phyloP scores from a whole-genome alignment of 257 asterid genomes.

The Eucommia ulmoides region DNA sequence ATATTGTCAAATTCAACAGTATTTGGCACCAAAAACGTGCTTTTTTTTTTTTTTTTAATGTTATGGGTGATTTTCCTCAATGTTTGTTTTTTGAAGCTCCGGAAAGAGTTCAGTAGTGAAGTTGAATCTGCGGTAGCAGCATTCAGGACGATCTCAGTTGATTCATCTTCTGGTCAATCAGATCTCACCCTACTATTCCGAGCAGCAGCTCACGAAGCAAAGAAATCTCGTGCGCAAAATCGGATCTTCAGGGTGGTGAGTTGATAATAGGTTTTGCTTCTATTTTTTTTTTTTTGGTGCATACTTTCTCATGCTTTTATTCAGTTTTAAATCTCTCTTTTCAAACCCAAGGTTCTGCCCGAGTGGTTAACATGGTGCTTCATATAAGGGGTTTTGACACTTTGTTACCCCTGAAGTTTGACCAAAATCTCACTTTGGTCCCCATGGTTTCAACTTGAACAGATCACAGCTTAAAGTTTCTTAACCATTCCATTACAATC shows the following conservation, averaged over 20 bases:
- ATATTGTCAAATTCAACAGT: too few relatives aligned
- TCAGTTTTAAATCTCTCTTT: too few relatives aligned
- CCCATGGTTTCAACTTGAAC: too few relatives aligned
- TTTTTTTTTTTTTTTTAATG: too few relatives aligned
- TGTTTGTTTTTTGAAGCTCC: constrained; percentile 32
- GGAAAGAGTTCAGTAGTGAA: constrained; percentile 78
- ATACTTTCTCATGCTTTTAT: not conserved
- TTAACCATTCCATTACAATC: too few relatives aligned
- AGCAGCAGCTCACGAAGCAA: constrained; percentile 86
- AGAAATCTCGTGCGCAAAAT: constrained; percentile 71
- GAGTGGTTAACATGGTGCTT: not conserved
- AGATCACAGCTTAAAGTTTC: too few relatives aligned
- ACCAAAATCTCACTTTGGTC: too few relatives aligned
- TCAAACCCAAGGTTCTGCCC: not conserved
- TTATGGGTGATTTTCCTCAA: not conserved
- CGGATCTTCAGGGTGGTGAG: constrained; percentile 89
- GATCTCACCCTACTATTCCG: constrained; percentile 83
- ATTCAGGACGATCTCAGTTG: constrained; percentile 45
- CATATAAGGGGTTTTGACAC: not conserved
- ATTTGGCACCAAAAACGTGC: too few relatives aligned
- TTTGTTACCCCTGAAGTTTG: too few relatives aligned
- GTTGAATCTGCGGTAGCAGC: constrained; percentile 58
- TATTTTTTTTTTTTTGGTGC: not conserved
- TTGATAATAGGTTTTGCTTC: too few relatives aligned
- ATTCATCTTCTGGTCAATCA: constrained; percentile 46